phyloP scores from a whole-genome alignment of 1,139 yeast species.

The Pichiaceae sp. region DNA sequence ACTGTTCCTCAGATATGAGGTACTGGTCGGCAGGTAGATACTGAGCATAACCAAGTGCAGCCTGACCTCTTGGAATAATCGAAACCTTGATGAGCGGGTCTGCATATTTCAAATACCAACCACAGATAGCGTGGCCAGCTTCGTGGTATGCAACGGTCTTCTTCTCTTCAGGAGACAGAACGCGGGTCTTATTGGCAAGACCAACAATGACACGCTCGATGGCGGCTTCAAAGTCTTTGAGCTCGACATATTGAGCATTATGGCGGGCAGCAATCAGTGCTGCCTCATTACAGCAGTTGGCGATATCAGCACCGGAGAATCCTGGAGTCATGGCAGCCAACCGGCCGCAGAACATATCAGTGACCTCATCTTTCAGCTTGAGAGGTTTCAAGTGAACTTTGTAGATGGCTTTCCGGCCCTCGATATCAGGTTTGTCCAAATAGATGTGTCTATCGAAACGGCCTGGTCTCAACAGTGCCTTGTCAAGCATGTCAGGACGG shows the following conservation, averaged over 20 bases:
- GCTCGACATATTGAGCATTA: conserved; percentile 57
- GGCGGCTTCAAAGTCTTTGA: conserved; percentile 86
- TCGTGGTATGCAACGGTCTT: conserved; percentile 92
- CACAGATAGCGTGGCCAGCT: conserved; percentile 98
- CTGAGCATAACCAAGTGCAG: conserved; percentile 94
- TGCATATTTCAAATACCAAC: conserved; percentile 86
- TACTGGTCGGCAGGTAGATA: conserved; percentile 74
- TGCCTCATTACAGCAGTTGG: conserved; percentile 94
- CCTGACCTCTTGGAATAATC: conserved; percentile 93
- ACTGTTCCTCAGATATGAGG: conserved; percentile 56
- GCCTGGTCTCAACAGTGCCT: conserved; percentile 92
- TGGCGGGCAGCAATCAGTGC: conserved; percentile 92
- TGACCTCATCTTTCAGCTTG: conserved; percentile 33
- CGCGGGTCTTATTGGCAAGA: conserved; percentile 80
- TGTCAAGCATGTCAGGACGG: conserved; percentile 87
- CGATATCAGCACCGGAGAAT: conserved; percentile 96
- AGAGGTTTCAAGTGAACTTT: conserved; percentile 73
- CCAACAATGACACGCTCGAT: conserved; percentile 98
- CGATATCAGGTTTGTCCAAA: conserved; percentile 86
- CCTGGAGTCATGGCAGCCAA: conserved; percentile 96
- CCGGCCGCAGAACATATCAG: conserved; percentile 64
- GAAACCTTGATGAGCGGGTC: conserved; percentile 93
- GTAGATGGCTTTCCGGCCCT: conserved; percentile 88
- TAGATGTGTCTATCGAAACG: conserved; percentile 91
- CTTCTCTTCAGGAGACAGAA: conserved; percentile 77